Evolutionary conservation across 257 asterid species (phyloP).

Genomic region (Solanum corneliomulleri): DNA sequence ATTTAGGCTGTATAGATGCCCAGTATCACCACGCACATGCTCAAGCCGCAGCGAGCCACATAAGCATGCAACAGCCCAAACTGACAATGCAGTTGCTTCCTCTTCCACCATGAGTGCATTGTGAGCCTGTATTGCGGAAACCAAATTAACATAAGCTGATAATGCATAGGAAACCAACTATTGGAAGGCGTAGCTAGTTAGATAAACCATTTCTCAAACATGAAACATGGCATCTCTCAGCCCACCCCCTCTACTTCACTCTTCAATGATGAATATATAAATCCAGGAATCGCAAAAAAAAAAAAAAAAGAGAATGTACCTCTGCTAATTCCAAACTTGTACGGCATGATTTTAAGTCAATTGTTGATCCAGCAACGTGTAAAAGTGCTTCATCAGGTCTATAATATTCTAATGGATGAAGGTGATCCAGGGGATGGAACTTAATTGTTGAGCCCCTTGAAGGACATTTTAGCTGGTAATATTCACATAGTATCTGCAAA

Average conservation of each 20-base stretch:
- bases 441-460: slow-evolving; percentile 62
- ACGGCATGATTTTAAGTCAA: slow-evolving; percentile 74
- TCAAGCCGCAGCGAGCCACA: slow-evolving; percentile 95
- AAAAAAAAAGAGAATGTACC: slow-evolving; percentile 24
- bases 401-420: slow-evolving; percentile 79
- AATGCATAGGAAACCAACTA: neutral
- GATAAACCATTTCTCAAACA: neutral
- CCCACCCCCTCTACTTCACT: neutral
- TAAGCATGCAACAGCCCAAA: slow-evolving; percentile 92
- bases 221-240: neutral
- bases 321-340: slow-evolving; percentile 87
- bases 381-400: slow-evolving; percentile 70
- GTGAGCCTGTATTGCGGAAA: slow-evolving; percentile 43
- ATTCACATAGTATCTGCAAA: slow-evolving; percentile 78
- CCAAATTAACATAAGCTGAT: neutral
- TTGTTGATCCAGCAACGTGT: slow-evolving; percentile 67
- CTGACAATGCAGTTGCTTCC: slow-evolving; percentile 93
- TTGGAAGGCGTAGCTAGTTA: neutral
- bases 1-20: neutral
- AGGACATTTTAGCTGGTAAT: slow-evolving; percentile 62
- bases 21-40: slow-evolving; percentile 44
- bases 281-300: neutral
- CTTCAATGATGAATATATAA: neutral
- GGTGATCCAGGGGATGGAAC: slow-evolving; percentile 89
- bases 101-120: slow-evolving; percentile 87